These are phyloP conservation scores for Rhizoctonia solani DNA, from an alignment of 1,284 basidiomycete species.

Conservation along the genomic window DNA sequence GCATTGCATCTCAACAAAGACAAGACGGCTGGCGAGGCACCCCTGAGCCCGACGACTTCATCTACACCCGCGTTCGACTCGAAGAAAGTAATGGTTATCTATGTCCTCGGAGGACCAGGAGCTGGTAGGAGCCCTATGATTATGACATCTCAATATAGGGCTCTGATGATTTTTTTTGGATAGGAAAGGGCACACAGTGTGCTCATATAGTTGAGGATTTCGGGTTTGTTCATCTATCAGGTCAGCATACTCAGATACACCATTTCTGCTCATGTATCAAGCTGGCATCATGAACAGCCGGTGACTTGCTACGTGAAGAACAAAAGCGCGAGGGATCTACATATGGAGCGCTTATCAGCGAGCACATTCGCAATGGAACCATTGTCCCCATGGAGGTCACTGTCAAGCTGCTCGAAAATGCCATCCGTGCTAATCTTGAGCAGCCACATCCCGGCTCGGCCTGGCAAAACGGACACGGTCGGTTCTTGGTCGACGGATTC, in stretches of 20 bases:
- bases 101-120: slow-evolving; percentile 96
- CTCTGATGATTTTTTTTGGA: slow-evolving; percentile 7
- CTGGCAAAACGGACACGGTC: slow-evolving; percentile 76
- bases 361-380: slow-evolving; percentile 88
- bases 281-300: slow-evolving; percentile 60
- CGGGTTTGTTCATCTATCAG: slow-evolving; percentile 92
- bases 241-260: slow-evolving; percentile 50
- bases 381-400: slow-evolving; percentile 99
- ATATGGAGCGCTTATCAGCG: slow-evolving; percentile 86
- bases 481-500: slow-evolving; percentile 97
- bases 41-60: slow-evolving; percentile 14
- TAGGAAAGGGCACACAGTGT: slow-evolving; percentile 98
- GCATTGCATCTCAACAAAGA: slow-evolving; percentile 47
- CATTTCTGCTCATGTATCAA: background rate
- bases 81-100: slow-evolving; percentile 84
- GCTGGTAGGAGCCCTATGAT: slow-evolving; percentile 61
- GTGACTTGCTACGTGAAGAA: slow-evolving; percentile 94
- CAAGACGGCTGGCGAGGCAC: slow-evolving; percentile 1
- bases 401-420: slow-evolving; percentile 92
- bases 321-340: slow-evolving; percentile 85
- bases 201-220: slow-evolving; percentile 85
- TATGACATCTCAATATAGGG: background rate
- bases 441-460: slow-evolving; percentile 51
- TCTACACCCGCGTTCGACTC: slow-evolving; percentile 59
- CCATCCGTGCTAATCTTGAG: slow-evolving; percentile 74